Evolutionary conservation across 768 basidiomycete genomes (phyloP).

Genomic region (Chlorophyllum brunneum): DNA sequence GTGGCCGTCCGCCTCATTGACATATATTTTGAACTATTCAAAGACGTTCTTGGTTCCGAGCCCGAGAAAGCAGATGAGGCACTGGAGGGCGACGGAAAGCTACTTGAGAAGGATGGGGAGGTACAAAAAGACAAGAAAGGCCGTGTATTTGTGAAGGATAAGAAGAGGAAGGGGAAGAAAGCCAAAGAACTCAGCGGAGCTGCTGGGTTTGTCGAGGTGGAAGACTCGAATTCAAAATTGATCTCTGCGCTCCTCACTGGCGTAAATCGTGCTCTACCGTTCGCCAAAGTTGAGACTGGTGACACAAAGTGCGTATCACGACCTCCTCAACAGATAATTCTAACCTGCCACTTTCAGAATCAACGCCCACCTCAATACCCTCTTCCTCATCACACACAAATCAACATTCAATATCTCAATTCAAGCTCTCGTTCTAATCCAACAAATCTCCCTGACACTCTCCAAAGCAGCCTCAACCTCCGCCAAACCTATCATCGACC

Average conservation of each 20-base stretch:
- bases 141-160: slow-evolving; percentile 13
- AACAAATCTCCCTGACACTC: slow-evolving; percentile 69
- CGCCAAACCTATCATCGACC: slow-evolving; percentile 48
- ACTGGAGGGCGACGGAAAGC: slow-evolving; percentile 38
- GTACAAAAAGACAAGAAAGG: slow-evolving; percentile 25
- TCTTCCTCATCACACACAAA: slow-evolving; percentile 92
- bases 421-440: slow-evolving; percentile 86
- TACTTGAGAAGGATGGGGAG: slow-evolving; percentile 27
- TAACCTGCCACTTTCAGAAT: slow-evolving; percentile 46
- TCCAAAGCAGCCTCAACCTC: slow-evolving; percentile 32
- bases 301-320: slow-evolving; percentile 51
- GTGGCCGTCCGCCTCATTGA: slow-evolving; percentile 80
- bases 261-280: slow-evolving; percentile 92
- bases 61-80: slow-evolving; percentile 27
- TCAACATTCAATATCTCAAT: slow-evolving; percentile 97
- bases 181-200: slow-evolving; percentile 49
- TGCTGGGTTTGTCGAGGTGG: slow-evolving; percentile 69
- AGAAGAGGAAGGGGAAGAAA: slow-evolving; percentile 36
- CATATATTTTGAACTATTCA: slow-evolving; percentile 93
- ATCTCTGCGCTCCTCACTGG: slow-evolving; percentile 91
- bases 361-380: slow-evolving; percentile 82
- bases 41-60: slow-evolving; percentile 74
- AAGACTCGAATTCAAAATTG: slow-evolving; percentile 76
- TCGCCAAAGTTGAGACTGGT: slow-evolving; percentile 74
- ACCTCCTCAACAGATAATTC: not conserved